Evolutionary conservation across 352 stramenopile genomes (phyloP).

Genomic region (Pythium apleroticum): DNA sequence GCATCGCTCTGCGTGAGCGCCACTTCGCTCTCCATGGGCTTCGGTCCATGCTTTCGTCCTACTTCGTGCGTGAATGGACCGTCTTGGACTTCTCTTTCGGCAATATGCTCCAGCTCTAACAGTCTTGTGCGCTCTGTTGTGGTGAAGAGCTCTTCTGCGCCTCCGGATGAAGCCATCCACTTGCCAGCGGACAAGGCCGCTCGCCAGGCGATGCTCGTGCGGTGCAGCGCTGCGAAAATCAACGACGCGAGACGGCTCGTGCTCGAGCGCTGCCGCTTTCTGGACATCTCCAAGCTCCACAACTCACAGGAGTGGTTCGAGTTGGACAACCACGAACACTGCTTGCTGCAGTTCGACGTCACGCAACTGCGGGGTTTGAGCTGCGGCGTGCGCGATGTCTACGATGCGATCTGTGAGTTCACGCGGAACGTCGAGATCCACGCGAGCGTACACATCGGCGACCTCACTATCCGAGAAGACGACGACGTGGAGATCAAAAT

Average conservation of each 20-base stretch:
- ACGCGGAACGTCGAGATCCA: conserved; percentile 38
- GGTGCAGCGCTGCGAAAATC: conserved; percentile 40
- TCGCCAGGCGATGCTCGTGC: conserved; percentile 34
- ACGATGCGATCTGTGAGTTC: conserved; percentile 47
- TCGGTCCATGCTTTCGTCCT: conserved; percentile 13
- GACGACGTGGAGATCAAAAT: conserved; percentile 11
- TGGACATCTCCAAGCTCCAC: conserved; percentile 36
- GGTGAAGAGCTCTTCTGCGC: not conserved
- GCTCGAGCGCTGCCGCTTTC: conserved; percentile 34
- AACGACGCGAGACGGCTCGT: conserved; percentile 41
- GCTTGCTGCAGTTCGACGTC: conserved; percentile 42
- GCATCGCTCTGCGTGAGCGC: conserved; percentile 11
- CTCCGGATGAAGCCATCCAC: conserved; percentile 7
- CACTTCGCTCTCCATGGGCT: conserved; percentile 10
- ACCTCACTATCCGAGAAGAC: conserved; percentile 27
- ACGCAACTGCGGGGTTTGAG: conserved; percentile 35
- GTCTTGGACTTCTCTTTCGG: not conserved
- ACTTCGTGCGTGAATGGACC: not conserved
- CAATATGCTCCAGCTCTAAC: not conserved
- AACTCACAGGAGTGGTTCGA: conserved; percentile 41
- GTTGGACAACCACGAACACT: conserved; percentile 34
- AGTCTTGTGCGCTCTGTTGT: not conserved
- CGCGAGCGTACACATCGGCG: conserved; percentile 16
- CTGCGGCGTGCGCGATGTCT: conserved; percentile 37
- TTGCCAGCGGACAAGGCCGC: conserved; percentile 22